Evolutionary conservation across 164 flowering plant species (phyloP).

Genomic region (Aristolochia fimbriata): DNA sequence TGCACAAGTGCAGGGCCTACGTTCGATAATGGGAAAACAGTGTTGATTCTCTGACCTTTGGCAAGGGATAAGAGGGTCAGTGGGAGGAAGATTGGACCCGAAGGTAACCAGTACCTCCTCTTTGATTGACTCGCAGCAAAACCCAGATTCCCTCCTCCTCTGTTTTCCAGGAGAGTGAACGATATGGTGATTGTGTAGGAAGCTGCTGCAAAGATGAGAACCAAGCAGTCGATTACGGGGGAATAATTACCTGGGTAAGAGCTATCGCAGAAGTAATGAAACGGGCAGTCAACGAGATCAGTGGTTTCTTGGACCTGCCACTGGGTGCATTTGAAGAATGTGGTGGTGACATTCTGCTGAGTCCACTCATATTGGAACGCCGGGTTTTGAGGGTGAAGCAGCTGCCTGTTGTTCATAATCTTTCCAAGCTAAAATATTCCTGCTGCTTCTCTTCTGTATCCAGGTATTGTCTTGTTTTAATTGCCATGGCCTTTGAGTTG

Average conservation of each 20-base stretch:
- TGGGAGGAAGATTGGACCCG: constrained; percentile 44
- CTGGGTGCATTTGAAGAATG: constrained; percentile 41
- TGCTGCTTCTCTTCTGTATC: not conserved
- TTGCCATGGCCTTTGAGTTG: not conserved
- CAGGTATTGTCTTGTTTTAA: not conserved
- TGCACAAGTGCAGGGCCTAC: constrained; percentile 39
- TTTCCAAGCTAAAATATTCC: not conserved
- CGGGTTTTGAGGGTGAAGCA: constrained; percentile 11
- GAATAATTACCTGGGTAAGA: constrained; percentile 34
- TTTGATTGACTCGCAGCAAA: constrained; percentile 1
- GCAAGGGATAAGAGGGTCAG: constrained; percentile 33
- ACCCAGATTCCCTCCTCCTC: constrained; percentile 6
- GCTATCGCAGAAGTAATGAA: constrained; percentile 47
- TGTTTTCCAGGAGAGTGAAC: constrained; percentile 14
- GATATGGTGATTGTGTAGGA: constrained; percentile 23
- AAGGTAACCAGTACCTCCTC: constrained; percentile 34
- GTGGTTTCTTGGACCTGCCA: constrained; percentile 51
- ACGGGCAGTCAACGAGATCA: constrained; percentile 43
- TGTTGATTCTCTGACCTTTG: constrained; percentile 34
- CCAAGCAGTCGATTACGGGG: constrained; percentile 17
- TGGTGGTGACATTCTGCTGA: constrained; percentile 17
- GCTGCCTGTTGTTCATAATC: constrained; percentile 14
- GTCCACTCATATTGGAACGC: constrained; percentile 20
- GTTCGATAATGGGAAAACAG: constrained; percentile 26
- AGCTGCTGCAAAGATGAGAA: constrained; percentile 18